These are phyloP conservation scores for Arxiozyma telluris DNA, from an alignment of 1,139 yeast species.

Conservation along the genomic window DNA sequence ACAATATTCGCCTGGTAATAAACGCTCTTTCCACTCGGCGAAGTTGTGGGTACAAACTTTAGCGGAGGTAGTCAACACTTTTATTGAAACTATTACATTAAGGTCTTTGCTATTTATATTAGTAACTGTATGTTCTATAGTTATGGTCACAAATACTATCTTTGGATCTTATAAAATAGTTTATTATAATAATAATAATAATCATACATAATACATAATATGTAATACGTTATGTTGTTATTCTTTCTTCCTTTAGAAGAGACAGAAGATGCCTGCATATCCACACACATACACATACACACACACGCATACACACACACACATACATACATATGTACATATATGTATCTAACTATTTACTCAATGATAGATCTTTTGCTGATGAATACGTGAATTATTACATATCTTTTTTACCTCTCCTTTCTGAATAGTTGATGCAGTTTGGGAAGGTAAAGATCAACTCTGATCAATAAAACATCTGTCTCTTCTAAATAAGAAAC, in stretches of 20 bases:
- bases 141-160: constrained; percentile 27
- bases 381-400: neutral
- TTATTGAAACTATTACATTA: constrained; percentile 55
- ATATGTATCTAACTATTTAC: neutral
- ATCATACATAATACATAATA: no score
- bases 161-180: constrained; percentile 19
- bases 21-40: constrained; percentile 33
- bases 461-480: no score
- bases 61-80: constrained; percentile 53
- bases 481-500: no score
- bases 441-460: neutral
- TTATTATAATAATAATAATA: neutral
- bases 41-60: constrained; percentile 54
- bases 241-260: neutral
- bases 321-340: no score
- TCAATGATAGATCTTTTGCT: neutral
- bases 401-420: neutral
- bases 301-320: no score
- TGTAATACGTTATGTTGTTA: neutral
- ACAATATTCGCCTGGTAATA: neutral
- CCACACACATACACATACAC: neutral
- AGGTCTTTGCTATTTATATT: constrained; percentile 43
- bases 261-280: no score
- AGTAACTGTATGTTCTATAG: constrained; percentile 26
- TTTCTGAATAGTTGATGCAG: no score